A percentile compares a stretch with the other conserved stretches of the same genome.
Evolutionary conservation across 176 grass and related monocot genomes (phyloP).

Genomic region (Oropetium thomaeum): DNA sequence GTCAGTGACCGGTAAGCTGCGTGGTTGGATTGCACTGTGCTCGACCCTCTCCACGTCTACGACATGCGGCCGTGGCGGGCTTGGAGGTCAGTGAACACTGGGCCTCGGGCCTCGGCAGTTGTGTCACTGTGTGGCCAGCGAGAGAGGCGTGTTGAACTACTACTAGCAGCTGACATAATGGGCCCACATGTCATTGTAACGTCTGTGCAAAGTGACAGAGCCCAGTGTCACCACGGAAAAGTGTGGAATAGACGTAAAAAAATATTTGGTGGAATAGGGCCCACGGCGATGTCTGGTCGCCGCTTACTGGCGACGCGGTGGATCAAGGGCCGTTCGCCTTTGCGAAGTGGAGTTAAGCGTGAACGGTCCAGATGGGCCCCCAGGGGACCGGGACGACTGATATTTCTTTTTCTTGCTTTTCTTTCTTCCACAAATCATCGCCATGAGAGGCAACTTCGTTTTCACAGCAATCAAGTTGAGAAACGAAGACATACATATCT

Average conservation of each 20-base stretch:
- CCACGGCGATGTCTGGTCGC: slow-evolving; percentile 43
- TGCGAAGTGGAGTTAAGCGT: neutral
- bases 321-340: neutral
- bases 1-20: neutral
- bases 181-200: neutral
- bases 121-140: too few species aligned
- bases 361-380: slow-evolving; percentile 1
- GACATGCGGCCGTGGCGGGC: neutral
- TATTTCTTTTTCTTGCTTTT: neutral
- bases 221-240: neutral
- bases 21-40: too few species aligned
- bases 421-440: neutral
- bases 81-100: neutral
- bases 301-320: slow-evolving; percentile 33
- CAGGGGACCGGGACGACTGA: neutral
- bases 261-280: too few species aligned
- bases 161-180: neutral
- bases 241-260: too few species aligned
- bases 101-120: neutral
- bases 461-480: neutral
- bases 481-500: neutral
- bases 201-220: neutral
- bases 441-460: neutral
- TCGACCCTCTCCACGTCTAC: slow-evolving; percentile 4
- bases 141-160: neutral